Base-by-base conservation (phyloP, 768 basidiomycete genomes). In the Leccinum longicurvipes region DNA sequence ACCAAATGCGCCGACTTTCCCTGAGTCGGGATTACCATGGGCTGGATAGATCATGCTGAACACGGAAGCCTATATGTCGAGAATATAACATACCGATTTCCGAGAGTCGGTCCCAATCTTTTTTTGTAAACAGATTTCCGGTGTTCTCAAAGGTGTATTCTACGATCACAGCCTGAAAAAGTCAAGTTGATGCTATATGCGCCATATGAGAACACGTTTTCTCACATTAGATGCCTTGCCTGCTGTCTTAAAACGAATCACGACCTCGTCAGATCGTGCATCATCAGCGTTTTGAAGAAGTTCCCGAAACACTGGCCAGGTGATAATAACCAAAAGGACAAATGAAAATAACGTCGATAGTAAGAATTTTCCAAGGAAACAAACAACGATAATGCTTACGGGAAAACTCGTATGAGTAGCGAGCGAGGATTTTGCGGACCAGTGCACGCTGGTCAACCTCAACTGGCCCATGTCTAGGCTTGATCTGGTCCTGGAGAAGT, bases 381-480 rank as follows among this genome's bases (percentile, higher is more conserved):
- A 31, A 23, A 4, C 8, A 8, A 11, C n/a, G 2, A 8, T 24
- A 15, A 7, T 17, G 11, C 75, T 49, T 45, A 83, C 80, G 78
- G 5, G 93, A 94, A 60, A 94, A 91, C 74, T 95, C 93, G 44
- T 92, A 93, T 15, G 89, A 89, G 72, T 99, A 99, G 17, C 96
- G 79, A 10, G 96, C 93, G 8, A 98, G 82, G 14, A 98, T 88
- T 74, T 94, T 98, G 76, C 94, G 89, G 50, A 97, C 93, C 55
- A 97, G 76, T 19, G 92, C 93, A 11, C 93, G 82, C 69, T 95
- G 93, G 69, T 96, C 93, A 47, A 96, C 92, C 70, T 91, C 84
- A 0, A 93, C 88, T 1, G 84, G 81, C 62, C 88, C 84, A 3
- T 29, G 28, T 7, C 34, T 89, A 53, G 82, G 76, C 6, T 83